These are phyloP conservation scores for Claviceps sp. DNA, from an alignment of 2,329 filamentous ascomycete genomes.

Conservation along the genomic window DNA sequence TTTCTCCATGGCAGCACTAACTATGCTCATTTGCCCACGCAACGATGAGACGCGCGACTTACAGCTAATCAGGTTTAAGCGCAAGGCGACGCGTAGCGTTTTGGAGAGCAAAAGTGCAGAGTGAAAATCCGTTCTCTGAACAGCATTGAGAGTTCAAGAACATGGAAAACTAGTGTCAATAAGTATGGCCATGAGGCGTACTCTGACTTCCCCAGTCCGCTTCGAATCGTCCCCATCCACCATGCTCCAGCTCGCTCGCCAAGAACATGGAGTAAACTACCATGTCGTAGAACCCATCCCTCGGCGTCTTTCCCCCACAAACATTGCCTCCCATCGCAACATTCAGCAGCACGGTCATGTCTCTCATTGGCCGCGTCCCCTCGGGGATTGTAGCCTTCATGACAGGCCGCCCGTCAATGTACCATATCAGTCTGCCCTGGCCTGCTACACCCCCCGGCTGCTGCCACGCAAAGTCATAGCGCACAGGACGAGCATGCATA, in stretches of 20 bases:
- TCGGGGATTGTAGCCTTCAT: slow-evolving; percentile 42
- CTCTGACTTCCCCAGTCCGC: slow-evolving; percentile 28
- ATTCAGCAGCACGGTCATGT: slow-evolving; percentile 43
- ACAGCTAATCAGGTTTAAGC: too few relatives aligned
- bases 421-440: slow-evolving; percentile 41
- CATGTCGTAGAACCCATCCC: slow-evolving; percentile 42
- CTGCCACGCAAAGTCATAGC: slow-evolving; percentile 44
- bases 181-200: slow-evolving; percentile 19
- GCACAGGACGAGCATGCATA: slow-evolving; percentile 32
- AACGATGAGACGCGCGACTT: too few relatives aligned
- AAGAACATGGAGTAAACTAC: slow-evolving; percentile 38
- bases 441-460: slow-evolving; percentile 28
- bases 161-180: slow-evolving; percentile 5
- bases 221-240: slow-evolving; percentile 42
- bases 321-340: slow-evolving; percentile 51
- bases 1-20: too few relatives aligned
- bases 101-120: too few relatives aligned
- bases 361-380: slow-evolving; percentile 39
- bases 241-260: slow-evolving; percentile 34
- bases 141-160: too few relatives aligned
- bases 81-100: too few relatives aligned
- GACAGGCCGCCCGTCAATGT: slow-evolving; percentile 41
- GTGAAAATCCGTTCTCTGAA: too few relatives aligned
- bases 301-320: slow-evolving; percentile 35
- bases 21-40: too few relatives aligned